Conservation (phyloP, 1,284 basidiomycete genomes). For the Gomphus sp. region DNA sequence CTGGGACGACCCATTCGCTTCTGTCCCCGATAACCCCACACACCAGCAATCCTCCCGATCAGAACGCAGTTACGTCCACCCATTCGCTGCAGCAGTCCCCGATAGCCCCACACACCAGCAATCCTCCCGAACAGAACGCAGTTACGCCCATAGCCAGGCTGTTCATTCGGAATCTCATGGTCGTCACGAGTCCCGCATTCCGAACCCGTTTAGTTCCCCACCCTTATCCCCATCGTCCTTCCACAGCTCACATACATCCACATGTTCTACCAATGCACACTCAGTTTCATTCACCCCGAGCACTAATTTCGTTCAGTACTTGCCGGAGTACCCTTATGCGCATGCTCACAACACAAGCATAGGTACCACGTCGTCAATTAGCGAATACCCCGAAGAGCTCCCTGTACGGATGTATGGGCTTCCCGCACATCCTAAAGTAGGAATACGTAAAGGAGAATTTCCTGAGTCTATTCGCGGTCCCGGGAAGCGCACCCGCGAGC, state of each 20-base stretch:
- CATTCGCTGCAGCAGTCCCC: neutral
- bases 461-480: neutral
- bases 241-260: neutral
- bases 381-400: neutral
- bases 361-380: neutral
- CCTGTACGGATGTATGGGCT: neutral
- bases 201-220: slow-evolving; percentile 1
- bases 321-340: neutral
- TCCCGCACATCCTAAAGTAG: neutral
- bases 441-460: too few species aligned
- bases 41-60: neutral
- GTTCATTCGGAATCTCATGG: neutral
- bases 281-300: neutral
- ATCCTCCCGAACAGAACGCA: neutral
- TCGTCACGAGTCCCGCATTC: neutral
- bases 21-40: neutral
- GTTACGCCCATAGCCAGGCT: neutral
- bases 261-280: neutral
- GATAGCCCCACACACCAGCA: neutral
- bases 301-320: neutral
- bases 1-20: neutral
- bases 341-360: neutral
- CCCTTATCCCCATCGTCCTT: neutral
- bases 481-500: neutral
- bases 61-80: neutral